Evolutionary conservation across 805 yeast genomes (phyloP).

Genomic region (Danielia oregonensis): DNA sequence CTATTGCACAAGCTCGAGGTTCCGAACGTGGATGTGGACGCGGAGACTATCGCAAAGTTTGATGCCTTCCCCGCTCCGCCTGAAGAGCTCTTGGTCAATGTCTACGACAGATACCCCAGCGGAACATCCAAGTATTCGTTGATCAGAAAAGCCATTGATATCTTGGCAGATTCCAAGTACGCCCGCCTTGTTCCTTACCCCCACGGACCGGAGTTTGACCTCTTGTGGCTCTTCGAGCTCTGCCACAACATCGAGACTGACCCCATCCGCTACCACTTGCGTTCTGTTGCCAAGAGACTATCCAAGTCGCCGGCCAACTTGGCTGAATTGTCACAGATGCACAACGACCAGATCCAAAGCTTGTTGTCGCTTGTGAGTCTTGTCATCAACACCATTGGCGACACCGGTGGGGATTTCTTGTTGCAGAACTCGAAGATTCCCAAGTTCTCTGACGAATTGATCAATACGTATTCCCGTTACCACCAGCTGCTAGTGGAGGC

Average conservation of each 20-base stretch:
- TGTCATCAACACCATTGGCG: conserved; percentile 25
- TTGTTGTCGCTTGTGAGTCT: conserved; percentile 28
- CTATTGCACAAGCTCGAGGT: conserved; percentile 39
- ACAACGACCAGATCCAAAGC: conserved; percentile 15
- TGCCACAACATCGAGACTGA: conserved; percentile 45
- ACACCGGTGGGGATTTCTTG: conserved; percentile 30
- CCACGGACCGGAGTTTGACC: conserved; percentile 15
- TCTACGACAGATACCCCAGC: conserved; percentile 47
- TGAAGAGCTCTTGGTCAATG: conserved; percentile 34
- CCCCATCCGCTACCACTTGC: conserved; percentile 47
- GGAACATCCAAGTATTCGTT: conserved; percentile 48
- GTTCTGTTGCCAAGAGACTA: conserved; percentile 34
- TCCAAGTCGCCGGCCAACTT: conserved; percentile 32
- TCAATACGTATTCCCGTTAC: conserved; percentile 17
- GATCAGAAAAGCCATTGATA: conserved; percentile 36
- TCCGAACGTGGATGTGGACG: conserved; percentile 33
- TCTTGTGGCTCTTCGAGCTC: conserved; percentile 32
- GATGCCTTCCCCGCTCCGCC: conserved; percentile 40
- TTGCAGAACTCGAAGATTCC: conserved; percentile 39
- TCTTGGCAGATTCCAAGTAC: conserved; percentile 33
- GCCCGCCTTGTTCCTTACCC: conserved; percentile 41
- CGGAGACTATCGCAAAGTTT: conserved; percentile 27
- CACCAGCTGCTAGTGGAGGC: conserved; percentile 18
- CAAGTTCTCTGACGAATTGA: conserved; percentile 23
- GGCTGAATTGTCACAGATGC: conserved; percentile 25